A percentile compares a stretch with the other conserved stretches of the same genome.
Conservation (phyloP, 148 eudicot species). For the Heliosperma pusillum region DNA sequence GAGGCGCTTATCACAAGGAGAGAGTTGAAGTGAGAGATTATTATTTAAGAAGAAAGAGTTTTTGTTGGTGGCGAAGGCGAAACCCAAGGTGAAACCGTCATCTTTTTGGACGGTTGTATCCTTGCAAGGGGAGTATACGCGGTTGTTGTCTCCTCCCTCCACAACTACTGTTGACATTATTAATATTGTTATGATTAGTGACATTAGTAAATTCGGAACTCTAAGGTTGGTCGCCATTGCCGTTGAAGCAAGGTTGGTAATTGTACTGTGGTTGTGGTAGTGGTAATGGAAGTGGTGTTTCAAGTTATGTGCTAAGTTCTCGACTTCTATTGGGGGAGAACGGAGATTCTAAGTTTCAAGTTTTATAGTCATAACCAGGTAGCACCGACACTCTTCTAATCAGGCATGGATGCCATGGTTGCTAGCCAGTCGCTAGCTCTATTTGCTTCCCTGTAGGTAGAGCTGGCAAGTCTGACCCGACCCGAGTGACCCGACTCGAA, state of each 20-base stretch:
- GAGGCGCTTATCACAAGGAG: slow-evolving; percentile 64
- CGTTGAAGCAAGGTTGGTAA: not conserved
- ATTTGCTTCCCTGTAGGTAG: too few species aligned
- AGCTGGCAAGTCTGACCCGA: too few species aligned
- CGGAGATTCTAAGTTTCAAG: too few species aligned
- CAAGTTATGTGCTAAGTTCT: too few species aligned
- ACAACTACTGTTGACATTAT: slow-evolving; percentile 9
- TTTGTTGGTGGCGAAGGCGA: slow-evolving; percentile 41
- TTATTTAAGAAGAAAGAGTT: slow-evolving; percentile 34
- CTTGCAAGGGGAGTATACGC: slow-evolving; percentile 49
- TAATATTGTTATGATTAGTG: not conserved
- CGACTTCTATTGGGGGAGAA: too few species aligned
- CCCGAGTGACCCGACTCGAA: too few species aligned
- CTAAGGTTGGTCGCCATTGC: not conserved
- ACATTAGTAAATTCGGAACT: not conserved
- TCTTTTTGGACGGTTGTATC: slow-evolving; percentile 46
- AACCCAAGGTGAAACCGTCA: slow-evolving; percentile 66
- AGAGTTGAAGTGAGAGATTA: slow-evolving; percentile 43
- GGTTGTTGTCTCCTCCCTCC: slow-evolving; percentile 39
- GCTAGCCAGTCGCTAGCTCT: too few species aligned
- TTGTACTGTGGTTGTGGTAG: not conserved
- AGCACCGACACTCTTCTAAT: too few species aligned
- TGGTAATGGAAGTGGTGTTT: not conserved
- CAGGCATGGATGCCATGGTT: too few species aligned
- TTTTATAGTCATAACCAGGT: too few species aligned